These are phyloP conservation scores for Chaetoscypha palmicola DNA, from an alignment of 2,329 filamentous ascomycete genomes.

Conservation along the genomic window DNA sequence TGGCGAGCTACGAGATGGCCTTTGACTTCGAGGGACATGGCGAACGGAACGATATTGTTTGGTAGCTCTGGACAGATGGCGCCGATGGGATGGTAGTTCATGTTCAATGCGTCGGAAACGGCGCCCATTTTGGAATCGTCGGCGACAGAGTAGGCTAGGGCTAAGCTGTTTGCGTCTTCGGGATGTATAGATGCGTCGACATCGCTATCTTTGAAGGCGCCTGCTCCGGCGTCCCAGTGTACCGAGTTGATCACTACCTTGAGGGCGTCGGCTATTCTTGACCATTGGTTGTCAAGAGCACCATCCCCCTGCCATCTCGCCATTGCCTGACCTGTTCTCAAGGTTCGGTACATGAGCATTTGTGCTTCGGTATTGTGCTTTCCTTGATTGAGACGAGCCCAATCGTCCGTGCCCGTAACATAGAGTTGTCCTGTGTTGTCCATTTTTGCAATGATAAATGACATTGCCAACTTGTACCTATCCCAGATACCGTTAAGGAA, in stretches of 20 bases:
- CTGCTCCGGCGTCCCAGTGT: slow-evolving; percentile 19
- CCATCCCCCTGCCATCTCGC: slow-evolving; percentile 35
- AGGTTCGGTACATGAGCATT: slow-evolving; percentile 36
- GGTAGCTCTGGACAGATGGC: slow-evolving; percentile 49
- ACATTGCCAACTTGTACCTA: slow-evolving; percentile 41
- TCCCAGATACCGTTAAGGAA: slow-evolving; percentile 43
- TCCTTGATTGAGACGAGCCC: slow-evolving; percentile 25
- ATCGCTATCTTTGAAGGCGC: slow-evolving; percentile 31
- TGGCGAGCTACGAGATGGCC: slow-evolving; percentile 45
- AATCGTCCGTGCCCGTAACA: slow-evolving; percentile 26
- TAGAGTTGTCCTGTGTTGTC: slow-evolving; percentile 31
- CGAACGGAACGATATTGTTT: slow-evolving; percentile 51
- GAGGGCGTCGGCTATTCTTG: slow-evolving; percentile 14
- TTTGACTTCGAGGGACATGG: slow-evolving; percentile 52
- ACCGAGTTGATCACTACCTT: slow-evolving; percentile 19
- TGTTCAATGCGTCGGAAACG: slow-evolving; percentile 23
- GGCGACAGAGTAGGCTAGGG: slow-evolving; percentile 33
- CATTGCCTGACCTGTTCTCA: slow-evolving; percentile 40
- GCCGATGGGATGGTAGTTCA: slow-evolving; percentile 46
- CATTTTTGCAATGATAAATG: slow-evolving; percentile 37
- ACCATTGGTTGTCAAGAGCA: slow-evolving; percentile 13
- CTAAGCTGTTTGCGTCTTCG: slow-evolving; percentile 54
- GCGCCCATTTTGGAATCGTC: slow-evolving; percentile 33
- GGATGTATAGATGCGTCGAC: slow-evolving; percentile 49
- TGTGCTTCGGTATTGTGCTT: slow-evolving; percentile 29